Base-by-base conservation (phyloP, 495 filamentous ascomycete species). In the Mytilinidion resinicola region DNA sequence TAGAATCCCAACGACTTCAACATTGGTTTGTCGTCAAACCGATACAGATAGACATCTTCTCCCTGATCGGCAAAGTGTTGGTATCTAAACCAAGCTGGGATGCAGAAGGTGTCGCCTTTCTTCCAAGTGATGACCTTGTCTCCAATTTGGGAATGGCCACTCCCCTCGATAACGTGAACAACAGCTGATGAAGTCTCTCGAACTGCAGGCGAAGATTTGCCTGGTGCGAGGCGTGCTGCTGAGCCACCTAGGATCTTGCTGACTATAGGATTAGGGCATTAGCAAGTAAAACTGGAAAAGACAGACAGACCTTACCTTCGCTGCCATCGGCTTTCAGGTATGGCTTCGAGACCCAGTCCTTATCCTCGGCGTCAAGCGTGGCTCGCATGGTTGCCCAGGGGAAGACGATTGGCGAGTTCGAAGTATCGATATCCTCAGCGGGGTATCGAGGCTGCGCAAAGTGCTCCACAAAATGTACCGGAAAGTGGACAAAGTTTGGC, bases 381-480 rank as follows among this genome's bases (percentile, higher is more conserved):
- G 25, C 60, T 59, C 74, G 67, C 73, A 77, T 75, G 25, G 50
- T 55, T 9, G 35, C 55, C 74, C 74, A 78, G 9, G 76, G 65
- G 55, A 76, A 77, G 5, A 76, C 73, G 44, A 78, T 60, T 5
- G 72, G 72, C 15, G 69, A 72, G 15, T 63, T 50, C 1, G 12
- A 55, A 37, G 57, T 74, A 55, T 76, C 70, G 5, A 75, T 67
- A 62, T 76, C 62, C 25, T 69, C 52, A 4, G 68, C 68, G 7
- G 77, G 77, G 59, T 79, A 80, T 44, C 77, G 59, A 1, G 67
- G 42, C 34, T 75, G 50, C 19, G 66, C 44, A 41, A 70, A 79
- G 50, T 77, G 72, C 63, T 80, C 64, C 3, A 75, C 77, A 63
- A 80, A 79, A 56, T 79, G 72, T 17, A 78, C 73, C 0, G 77